These are phyloP conservation scores for Favolaschia claudopus DNA, from an alignment of 768 basidiomycete species.

Conservation along the genomic window DNA sequence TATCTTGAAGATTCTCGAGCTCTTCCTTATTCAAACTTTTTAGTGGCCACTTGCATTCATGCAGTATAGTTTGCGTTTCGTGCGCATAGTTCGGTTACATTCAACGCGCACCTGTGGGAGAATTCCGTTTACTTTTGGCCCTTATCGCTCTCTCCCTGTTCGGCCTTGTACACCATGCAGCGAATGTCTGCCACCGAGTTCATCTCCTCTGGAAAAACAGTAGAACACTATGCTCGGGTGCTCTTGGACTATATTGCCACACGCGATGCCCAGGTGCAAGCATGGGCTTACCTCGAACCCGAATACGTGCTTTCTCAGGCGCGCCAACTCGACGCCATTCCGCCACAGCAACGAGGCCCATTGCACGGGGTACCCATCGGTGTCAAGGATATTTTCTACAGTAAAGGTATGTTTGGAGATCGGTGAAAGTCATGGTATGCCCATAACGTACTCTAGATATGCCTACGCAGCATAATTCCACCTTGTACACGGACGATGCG, in stretches of 20 bases:
- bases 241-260: conserved; percentile 15
- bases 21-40: too few species aligned
- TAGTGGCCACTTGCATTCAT: too few species aligned
- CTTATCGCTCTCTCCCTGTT: conserved; percentile 4
- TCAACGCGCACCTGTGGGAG: too few species aligned
- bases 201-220: conserved; percentile 12
- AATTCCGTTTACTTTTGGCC: too few species aligned
- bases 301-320: conserved; percentile 24
- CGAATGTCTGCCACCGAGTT: conserved; percentile 12
- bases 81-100: too few species aligned
- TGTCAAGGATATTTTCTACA: conserved; percentile 25
- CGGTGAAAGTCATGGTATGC: too few species aligned
- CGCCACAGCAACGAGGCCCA: conserved; percentile 13
- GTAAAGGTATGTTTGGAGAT: conserved; percentile 12
- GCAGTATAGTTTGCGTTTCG: too few species aligned
- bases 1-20: too few species aligned
- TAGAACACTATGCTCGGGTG: conserved; percentile 9
- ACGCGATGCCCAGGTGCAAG: conserved; percentile 17
- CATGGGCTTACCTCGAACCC: conserved; percentile 21
- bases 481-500: conserved; percentile 17
- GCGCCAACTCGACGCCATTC: conserved; percentile 17
- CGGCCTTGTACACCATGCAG: too few species aligned
- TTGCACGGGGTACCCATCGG: conserved; percentile 27
- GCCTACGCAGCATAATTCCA: conserved; percentile 29
- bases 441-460: conserved; percentile 4